Conservation (phyloP, 176 grass and related monocot species). For the Hyparrhenia diplandra region DNA sequence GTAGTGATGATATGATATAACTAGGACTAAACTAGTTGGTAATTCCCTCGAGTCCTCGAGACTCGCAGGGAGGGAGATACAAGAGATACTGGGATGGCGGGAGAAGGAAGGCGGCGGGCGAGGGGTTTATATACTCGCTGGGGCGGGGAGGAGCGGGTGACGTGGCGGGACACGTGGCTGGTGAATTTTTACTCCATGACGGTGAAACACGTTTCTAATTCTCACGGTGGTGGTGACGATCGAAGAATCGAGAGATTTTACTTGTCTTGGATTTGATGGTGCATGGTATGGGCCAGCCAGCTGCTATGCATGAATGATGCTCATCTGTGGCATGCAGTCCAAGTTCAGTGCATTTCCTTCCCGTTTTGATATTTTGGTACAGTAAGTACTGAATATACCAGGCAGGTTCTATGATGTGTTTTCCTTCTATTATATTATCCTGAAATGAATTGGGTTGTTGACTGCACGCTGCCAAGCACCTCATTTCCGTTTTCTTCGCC, state of each 20-base stretch:
- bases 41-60: too few relatives aligned
- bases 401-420: too few relatives aligned
- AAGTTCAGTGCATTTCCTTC: background rate
- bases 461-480: too few relatives aligned
- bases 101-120: background rate
- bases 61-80: too few relatives aligned
- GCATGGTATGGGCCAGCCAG: background rate
- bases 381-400: too few relatives aligned
- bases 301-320: background rate
- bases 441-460: too few relatives aligned
- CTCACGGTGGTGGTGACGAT: too few relatives aligned
- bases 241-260: background rate
- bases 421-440: too few relatives aligned
- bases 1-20: too few relatives aligned
- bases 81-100: background rate
- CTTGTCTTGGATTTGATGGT: background rate
- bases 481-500: too few relatives aligned
- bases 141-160: background rate
- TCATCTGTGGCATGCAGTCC: background rate
- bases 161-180: conserved; percentile 13
- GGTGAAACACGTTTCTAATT: background rate
- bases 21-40: background rate
- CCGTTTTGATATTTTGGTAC: too few relatives aligned
- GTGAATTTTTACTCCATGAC: background rate
- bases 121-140: conserved; percentile 32